Conservation (phyloP, 2,329 filamentous ascomycete species). For the Clarireedia paspali region DNA sequence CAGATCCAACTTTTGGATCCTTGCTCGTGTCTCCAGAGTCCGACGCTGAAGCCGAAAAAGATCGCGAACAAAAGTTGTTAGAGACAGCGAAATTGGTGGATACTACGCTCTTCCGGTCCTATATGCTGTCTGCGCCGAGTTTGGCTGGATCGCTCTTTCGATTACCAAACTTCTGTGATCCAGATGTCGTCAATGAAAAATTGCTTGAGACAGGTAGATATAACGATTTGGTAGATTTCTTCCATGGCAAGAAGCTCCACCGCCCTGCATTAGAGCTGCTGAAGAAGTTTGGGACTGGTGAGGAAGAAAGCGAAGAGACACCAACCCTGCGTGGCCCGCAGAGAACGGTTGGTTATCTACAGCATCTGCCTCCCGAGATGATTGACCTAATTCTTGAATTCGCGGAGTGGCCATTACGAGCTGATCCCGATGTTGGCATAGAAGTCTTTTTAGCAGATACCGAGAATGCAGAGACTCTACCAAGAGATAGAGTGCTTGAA, state of each 20-base stretch:
- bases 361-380: conserved; percentile 76
- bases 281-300: conserved; percentile 65
- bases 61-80: conserved; percentile 64
- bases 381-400: conserved; percentile 90
- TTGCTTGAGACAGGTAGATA: conserved; percentile 83
- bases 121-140: conserved; percentile 85
- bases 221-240: conserved; percentile 93
- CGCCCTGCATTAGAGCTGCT: conserved; percentile 77
- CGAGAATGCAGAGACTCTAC: conserved; percentile 86
- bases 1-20: conserved; percentile 46
- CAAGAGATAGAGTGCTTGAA: conserved; percentile 64
- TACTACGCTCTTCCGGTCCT: conserved; percentile 86
- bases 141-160: conserved; percentile 87
- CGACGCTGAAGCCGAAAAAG: conserved; percentile 34
- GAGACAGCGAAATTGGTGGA: conserved; percentile 80
- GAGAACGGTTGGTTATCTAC: conserved; percentile 82
- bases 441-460: conserved; percentile 90
- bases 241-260: conserved; percentile 91
- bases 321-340: conserved; percentile 67
- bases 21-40: conserved; percentile 40
- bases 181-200: conserved; percentile 88
- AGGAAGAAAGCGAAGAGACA: conserved; percentile 42
- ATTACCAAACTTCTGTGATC: conserved; percentile 94
- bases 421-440: conserved; percentile 71
- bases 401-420: conserved; percentile 75